A percentile compares a stretch with the other conserved stretches of the same genome.
Conservation (phyloP, 805 yeast species). For the Grigorovia humatica region DNA sequence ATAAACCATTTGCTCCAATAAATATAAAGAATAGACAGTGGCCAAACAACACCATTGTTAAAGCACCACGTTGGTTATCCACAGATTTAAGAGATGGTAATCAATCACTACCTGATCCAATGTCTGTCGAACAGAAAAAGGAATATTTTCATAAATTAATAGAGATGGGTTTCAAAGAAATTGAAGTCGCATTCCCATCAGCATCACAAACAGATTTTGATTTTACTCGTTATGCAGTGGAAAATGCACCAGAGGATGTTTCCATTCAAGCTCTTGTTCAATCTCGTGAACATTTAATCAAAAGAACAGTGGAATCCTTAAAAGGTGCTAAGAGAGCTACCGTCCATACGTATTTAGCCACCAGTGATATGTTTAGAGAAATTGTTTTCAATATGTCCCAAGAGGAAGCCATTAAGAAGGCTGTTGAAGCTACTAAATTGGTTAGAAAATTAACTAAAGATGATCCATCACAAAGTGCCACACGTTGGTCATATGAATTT, state of each 20-base stretch:
- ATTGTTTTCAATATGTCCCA: constrained; percentile 55
- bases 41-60: constrained; percentile 50
- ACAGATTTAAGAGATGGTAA: constrained; percentile 80
- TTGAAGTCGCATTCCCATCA: constrained; percentile 74
- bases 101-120: constrained; percentile 79
- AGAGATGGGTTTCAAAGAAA: constrained; percentile 70
- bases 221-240: constrained; percentile 66
- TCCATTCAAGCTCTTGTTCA: constrained; percentile 68
- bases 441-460: constrained; percentile 68
- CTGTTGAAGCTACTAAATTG: constrained; percentile 51
- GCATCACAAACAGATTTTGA: constrained; percentile 77
- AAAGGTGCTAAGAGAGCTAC: constrained; percentile 70
- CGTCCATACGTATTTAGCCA: constrained; percentile 66
- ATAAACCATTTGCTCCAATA: constrained; percentile 44
- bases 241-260: constrained; percentile 67
- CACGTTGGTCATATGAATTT: constrained; percentile 68
- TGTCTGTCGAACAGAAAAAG: constrained; percentile 68
- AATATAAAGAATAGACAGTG: constrained; percentile 55
- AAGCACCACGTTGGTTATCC: constrained; percentile 73
- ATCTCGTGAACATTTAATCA: constrained; percentile 64
- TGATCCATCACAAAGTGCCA: constrained; percentile 40
- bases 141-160: constrained; percentile 57
- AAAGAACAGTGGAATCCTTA: constrained; percentile 61
- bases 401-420: constrained; percentile 48
- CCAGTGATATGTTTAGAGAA: constrained; percentile 63